Evolutionary conservation across 257 asterid genomes (phyloP).

Genomic region (Ocimum tenuiflorum): DNA sequence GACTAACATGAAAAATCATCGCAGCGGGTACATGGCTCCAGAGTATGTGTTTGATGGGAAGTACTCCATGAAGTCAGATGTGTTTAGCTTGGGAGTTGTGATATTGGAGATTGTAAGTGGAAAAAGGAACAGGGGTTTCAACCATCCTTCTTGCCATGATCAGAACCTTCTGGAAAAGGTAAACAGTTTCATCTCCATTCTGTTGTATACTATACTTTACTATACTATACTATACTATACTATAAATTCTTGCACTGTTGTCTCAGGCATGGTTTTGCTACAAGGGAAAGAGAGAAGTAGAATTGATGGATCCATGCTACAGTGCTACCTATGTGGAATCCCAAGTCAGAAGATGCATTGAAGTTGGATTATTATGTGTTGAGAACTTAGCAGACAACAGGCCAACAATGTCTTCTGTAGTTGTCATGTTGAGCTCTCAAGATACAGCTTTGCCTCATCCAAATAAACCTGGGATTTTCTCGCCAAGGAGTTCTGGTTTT

Average conservation of each 20-base stretch:
- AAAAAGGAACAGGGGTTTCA: slow-evolving; percentile 7
- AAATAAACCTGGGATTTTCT: not conserved
- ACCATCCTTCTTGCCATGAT: not conserved
- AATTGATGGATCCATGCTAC: not conserved
- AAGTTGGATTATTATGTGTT: not conserved
- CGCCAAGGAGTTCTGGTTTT: not conserved
- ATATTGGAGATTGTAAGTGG: slow-evolving; percentile 23
- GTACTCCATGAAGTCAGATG: slow-evolving; percentile 12
- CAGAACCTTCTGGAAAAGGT: slow-evolving; percentile 17
- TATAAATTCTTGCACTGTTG: not conserved
- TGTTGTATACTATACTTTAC: too few relatives aligned
- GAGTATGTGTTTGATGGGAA: slow-evolving; percentile 16
- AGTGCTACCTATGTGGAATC: not conserved
- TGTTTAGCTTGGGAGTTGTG: slow-evolving; percentile 21
- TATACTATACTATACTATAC: too few relatives aligned
- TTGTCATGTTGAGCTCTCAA: not conserved
- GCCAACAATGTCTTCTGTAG: not conserved
- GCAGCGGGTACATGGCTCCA: slow-evolving; percentile 27
- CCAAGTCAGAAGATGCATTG: not conserved
- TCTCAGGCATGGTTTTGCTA: not conserved
- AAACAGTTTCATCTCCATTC: not conserved
- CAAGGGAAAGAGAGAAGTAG: not conserved
- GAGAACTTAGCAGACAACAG: not conserved
- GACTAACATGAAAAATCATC: not conserved
- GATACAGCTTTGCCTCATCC: not conserved